Conservation (phyloP, 2,329 filamentous ascomycete genomes). For the Blumeriella jaapii region DNA sequence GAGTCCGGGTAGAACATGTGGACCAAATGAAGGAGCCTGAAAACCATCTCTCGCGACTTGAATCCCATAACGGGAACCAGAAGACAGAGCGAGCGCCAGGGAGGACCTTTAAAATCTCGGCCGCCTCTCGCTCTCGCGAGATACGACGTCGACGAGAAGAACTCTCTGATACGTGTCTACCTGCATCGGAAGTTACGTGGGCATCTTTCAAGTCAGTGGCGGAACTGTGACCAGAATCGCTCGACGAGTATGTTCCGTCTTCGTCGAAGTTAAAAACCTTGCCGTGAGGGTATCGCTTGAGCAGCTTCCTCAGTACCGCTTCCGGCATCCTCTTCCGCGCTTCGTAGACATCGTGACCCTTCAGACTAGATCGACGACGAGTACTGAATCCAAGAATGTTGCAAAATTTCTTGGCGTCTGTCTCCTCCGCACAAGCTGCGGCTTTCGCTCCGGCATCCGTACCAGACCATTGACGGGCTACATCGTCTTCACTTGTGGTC, state of each 20-base stretch:
- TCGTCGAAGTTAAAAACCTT: slow-evolving; percentile 26
- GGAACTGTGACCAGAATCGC: slow-evolving; percentile 18
- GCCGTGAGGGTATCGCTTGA: slow-evolving; percentile 26
- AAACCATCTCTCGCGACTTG: slow-evolving; percentile 35
- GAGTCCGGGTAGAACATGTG: slow-evolving; percentile 30
- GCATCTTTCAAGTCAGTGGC: slow-evolving; percentile 6
- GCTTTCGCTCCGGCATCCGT: slow-evolving; percentile 7
- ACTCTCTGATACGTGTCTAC: slow-evolving; percentile 5
- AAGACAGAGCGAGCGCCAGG: slow-evolving; percentile 35
- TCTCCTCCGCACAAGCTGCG: neutral
- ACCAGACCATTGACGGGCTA: slow-evolving; percentile 9
- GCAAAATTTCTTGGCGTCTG: slow-evolving; percentile 20
- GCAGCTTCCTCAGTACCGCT: slow-evolving; percentile 18
- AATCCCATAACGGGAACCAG: slow-evolving; percentile 38
- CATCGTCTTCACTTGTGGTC: slow-evolving; percentile 23
- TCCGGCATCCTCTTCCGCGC: slow-evolving; percentile 19
- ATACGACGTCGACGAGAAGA: slow-evolving; percentile 12
- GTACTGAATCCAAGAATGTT: slow-evolving; percentile 25
- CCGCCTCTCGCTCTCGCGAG: slow-evolving; percentile 23
- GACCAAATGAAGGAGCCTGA: slow-evolving; percentile 41
- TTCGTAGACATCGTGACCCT: slow-evolving; percentile 16
- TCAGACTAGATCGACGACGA: slow-evolving; percentile 19
- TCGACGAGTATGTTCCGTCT: slow-evolving; percentile 20
- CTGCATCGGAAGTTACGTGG: slow-evolving; percentile 1
- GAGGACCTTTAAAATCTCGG: slow-evolving; percentile 28